Percentiles rank a stretch among this genome's conserved stretches.
These are phyloP conservation scores for Lentinula aciculospora DNA, from an alignment of 768 basidiomycete species.

Conservation along the genomic window DNA sequence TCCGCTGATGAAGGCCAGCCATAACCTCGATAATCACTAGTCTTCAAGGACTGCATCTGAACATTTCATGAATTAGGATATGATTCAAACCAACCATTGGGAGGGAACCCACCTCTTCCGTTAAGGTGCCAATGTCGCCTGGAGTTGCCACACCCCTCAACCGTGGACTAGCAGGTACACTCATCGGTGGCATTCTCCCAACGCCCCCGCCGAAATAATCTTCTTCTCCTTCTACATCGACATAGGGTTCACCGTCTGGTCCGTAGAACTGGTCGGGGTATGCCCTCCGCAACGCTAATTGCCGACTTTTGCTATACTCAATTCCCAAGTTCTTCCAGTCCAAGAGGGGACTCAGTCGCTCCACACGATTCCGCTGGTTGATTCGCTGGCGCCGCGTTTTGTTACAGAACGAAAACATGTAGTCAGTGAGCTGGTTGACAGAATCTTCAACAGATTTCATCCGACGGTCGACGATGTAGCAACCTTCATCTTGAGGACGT, in stretches of 20 bases:
- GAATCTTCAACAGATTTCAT: conserved; percentile 88
- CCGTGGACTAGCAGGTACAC: conserved; percentile 85
- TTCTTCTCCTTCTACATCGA: conserved; percentile 25
- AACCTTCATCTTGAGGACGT: conserved; percentile 88
- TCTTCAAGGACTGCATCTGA: conserved; percentile 82
- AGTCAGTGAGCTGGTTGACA: conserved; percentile 72
- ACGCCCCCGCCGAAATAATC: conserved; percentile 56
- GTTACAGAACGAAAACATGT: conserved; percentile 69
- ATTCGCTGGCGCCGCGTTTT: conserved; percentile 96
- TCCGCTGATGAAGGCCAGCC: conserved; percentile 5
- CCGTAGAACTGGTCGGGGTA: conserved; percentile 92
- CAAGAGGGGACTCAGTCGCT: conserved; percentile 85
- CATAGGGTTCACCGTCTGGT: conserved; percentile 34
- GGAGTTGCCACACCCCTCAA: conserved; percentile 86
- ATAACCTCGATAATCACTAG: conserved; percentile 68
- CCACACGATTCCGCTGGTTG: conserved; percentile 97
- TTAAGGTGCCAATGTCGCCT: conserved; percentile 87
- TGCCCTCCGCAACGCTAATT: conserved; percentile 85
- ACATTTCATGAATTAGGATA: conserved; percentile 2
- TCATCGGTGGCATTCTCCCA: conserved; percentile 63
- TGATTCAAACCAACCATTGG: background rate
- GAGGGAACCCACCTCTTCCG: conserved; percentile 58
- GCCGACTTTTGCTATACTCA: conserved; percentile 94
- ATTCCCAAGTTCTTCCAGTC: conserved; percentile 99
- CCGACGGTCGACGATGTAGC: conserved; percentile 94